Evolutionary conservation across 2,329 filamentous ascomycete species (phyloP).

Genomic region (Fusarium nodosum): DNA sequence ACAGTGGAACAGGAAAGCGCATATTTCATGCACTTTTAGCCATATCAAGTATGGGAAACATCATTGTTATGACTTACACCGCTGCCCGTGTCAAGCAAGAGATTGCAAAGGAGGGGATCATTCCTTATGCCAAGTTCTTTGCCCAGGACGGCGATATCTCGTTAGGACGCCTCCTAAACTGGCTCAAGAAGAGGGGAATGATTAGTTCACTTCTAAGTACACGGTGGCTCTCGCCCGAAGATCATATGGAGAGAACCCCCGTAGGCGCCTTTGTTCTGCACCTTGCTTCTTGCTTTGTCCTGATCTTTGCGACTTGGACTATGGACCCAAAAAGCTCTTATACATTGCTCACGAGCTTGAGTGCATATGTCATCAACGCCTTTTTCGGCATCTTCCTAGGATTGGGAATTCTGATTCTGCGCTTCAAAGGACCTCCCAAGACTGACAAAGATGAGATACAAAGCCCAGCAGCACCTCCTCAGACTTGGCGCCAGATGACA

Average conservation of each 20-base stretch:
- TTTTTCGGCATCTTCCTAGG: constrained; percentile 55
- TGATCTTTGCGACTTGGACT: constrained; percentile 54
- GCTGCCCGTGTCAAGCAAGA: constrained; percentile 70
- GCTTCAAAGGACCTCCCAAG: constrained; percentile 53
- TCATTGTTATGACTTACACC: constrained; percentile 70
- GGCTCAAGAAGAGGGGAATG: constrained; percentile 51
- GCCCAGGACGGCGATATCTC: constrained; percentile 56
- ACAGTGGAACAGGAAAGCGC: constrained; percentile 48
- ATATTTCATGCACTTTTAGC: constrained; percentile 66
- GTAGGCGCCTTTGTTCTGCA: constrained; percentile 55
- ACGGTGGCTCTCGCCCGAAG: constrained; percentile 53
- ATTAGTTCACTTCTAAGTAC: constrained; percentile 49
- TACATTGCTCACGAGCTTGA: constrained; percentile 51
- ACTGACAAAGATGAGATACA: constrained; percentile 27
- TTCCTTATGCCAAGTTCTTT: constrained; percentile 65
- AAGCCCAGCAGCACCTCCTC: constrained; percentile 26
- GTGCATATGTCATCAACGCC: constrained; percentile 54
- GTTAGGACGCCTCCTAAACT: constrained; percentile 52
- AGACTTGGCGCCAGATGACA: constrained; percentile 53
- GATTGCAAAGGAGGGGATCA: constrained; percentile 70
- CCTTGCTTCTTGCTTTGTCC: constrained; percentile 53
- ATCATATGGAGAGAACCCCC: constrained; percentile 55
- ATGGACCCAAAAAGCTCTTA: constrained; percentile 49
- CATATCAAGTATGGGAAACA: constrained; percentile 68
- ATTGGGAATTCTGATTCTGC: constrained; percentile 55